These are phyloP conservation scores for Collybia sordida DNA, from an alignment of 768 basidiomycete genomes.

Conservation along the genomic window DNA sequence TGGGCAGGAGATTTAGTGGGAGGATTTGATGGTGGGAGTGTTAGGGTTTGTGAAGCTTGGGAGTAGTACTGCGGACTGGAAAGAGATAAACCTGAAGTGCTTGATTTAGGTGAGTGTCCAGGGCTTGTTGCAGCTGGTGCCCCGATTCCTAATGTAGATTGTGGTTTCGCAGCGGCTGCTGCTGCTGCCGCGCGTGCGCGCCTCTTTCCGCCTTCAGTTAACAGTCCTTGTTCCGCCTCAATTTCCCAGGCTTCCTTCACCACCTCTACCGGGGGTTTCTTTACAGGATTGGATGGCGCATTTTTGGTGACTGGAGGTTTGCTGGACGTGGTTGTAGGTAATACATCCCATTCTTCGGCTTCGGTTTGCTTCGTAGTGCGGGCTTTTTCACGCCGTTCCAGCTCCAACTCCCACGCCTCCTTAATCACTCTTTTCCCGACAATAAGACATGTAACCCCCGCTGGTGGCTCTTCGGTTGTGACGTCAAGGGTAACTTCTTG, in stretches of 20 bases:
- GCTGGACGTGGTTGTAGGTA: not conserved
- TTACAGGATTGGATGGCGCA: not conserved
- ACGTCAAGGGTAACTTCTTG: conserved; percentile 56
- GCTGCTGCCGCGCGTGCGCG: conserved; percentile 59
- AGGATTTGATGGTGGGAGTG: conserved; percentile 60
- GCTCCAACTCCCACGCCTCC: conserved; percentile 80
- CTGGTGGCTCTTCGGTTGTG: conserved; percentile 51
- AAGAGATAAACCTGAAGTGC: conserved; percentile 37
- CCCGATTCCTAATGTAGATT: conserved; percentile 21
- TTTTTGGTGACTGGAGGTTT: not conserved
- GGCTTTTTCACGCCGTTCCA: conserved; percentile 53
- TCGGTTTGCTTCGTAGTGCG: conserved; percentile 32
- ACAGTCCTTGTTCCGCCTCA: conserved; percentile 71
- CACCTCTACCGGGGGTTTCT: conserved; percentile 28
- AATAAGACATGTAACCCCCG: conserved; percentile 53
- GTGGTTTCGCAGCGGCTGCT: conserved; percentile 16
- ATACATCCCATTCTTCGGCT: conserved; percentile 27
- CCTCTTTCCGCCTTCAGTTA: conserved; percentile 73
- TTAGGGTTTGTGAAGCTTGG: conserved; percentile 54
- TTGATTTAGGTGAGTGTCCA: conserved; percentile 18
- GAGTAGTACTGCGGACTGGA: conserved; percentile 62
- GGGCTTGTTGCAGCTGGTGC: conserved; percentile 15
- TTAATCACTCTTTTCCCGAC: conserved; percentile 71
- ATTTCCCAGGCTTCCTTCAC: conserved; percentile 79
- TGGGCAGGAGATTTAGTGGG: conserved; percentile 52